Base-by-base conservation (phyloP, 1,284 basidiomycete genomes). In the Cronartium quercuum region DNA sequence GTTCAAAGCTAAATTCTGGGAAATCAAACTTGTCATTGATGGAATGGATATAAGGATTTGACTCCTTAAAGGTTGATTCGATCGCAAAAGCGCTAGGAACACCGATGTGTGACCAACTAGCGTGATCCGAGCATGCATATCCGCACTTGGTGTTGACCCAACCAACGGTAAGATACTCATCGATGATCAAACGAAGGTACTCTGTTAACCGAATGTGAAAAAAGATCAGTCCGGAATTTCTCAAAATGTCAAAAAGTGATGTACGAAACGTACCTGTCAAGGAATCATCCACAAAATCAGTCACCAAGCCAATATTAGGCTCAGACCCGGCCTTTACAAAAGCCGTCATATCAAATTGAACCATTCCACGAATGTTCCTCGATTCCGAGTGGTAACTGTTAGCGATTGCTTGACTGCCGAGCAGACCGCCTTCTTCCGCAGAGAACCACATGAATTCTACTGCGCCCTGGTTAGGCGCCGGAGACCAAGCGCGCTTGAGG, bases 391-490 rank as follows among this genome's bases (percentile, higher is more conserved):
- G 88, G 81, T 98, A 98, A 69, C 86, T 85, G 78, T 86, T 85
- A 40, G 92, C 94, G 62, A 98, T 87, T 10, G 92, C 94, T 82
- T 96, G 92, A 57, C 91, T 92, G 55, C 95, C 95, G 70, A 98
- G 88, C 41, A 98, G 86, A n/a, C 95, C 95, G 60, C 89, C 83
- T 84, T 96, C 93, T 80, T 96, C 93, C 63, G 93, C 94, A 68
- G 90, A 91, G 82, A 93, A 98, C 90, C 91, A 98, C 82, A 96
- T 94, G 83, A 97, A 95, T 81, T 98, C 94, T 75, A 98, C 87
- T 21, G 91, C 86, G 70, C 87, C 87, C 61, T 80, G 79, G 18
- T 84, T 83, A 29, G 95, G 93, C 24, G 83, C 86, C 84, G 90
- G 97, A 79, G 89, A 87, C 62, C 89, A 85, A n/a, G 86, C 85